phyloP scores from a whole-genome alignment of 176 grass and related monocot genomes.

The Alopecurus myosuroides region DNA sequence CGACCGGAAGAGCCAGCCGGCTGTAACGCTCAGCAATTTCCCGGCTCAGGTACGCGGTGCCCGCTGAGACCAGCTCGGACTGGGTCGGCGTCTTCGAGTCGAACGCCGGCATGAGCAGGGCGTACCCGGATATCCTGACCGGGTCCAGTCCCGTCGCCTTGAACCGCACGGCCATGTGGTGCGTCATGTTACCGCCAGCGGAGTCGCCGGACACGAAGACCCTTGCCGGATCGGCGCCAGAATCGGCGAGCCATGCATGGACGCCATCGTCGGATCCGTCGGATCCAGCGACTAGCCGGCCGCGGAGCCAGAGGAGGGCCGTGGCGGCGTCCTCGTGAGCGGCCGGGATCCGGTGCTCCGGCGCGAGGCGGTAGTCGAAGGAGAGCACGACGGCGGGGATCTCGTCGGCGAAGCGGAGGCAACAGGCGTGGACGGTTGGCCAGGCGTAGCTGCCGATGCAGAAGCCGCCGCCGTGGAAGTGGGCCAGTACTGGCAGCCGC shows the following conservation, averaged over 20 bases:
- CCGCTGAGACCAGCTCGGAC: slow-evolving; percentile 21
- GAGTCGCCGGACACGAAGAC: slow-evolving; percentile 36
- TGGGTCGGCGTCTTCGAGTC: not conserved
- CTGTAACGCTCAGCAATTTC: slow-evolving; percentile 12
- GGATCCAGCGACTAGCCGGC: not conserved
- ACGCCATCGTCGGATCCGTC: not conserved
- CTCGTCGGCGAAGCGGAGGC: slow-evolving; percentile 45
- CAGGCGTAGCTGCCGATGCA: slow-evolving; percentile 43
- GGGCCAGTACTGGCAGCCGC: slow-evolving; percentile 5
- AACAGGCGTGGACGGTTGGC: slow-evolving; percentile 36
- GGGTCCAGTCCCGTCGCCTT: slow-evolving; percentile 13
- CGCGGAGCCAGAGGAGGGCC: slow-evolving; percentile 46
- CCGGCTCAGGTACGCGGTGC: slow-evolving; percentile 12
- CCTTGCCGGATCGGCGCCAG: slow-evolving; percentile 8
- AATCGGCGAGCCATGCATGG: not conserved
- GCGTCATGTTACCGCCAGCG: slow-evolving; percentile 37
- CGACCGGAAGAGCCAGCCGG: slow-evolving; percentile 27
- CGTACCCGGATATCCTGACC: slow-evolving; percentile 15
- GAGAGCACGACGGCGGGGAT: slow-evolving; percentile 41
- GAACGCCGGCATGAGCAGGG: slow-evolving; percentile 40
- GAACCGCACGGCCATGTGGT: slow-evolving; percentile 43
- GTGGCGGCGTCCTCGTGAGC: slow-evolving; percentile 35
- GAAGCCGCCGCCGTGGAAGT: slow-evolving; percentile 56
- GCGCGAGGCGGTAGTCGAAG: slow-evolving; percentile 64
- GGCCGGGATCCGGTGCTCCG: slow-evolving; percentile 61